Evolutionary conservation across 1,139 yeast species (phyloP).

Genomic region (Taphrina pruni): DNA sequence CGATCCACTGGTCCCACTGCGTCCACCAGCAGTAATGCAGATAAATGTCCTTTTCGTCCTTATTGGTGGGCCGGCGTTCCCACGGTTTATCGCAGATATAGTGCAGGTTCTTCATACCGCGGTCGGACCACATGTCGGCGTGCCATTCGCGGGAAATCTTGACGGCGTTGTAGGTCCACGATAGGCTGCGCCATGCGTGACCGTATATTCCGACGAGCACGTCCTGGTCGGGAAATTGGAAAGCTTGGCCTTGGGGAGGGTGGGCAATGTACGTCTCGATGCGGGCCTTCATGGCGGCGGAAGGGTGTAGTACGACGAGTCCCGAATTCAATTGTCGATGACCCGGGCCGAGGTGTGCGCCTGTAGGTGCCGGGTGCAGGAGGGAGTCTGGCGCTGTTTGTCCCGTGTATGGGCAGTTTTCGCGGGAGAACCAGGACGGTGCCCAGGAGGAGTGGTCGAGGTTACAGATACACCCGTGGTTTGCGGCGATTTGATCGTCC

Average conservation of each 20-base stretch:
- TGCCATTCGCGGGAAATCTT: conserved; percentile 60
- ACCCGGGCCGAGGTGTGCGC: neutral
- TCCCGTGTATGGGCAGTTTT: conserved; percentile 25
- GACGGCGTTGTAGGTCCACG: conserved; percentile 61
- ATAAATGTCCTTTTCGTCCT: conserved; percentile 18
- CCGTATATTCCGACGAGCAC: conserved; percentile 52
- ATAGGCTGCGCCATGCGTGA: conserved; percentile 58
- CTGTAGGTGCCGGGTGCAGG: conserved; percentile 21
- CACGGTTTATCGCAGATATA: conserved; percentile 64
- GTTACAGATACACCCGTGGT: conserved; percentile 66
- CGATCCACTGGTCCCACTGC: conserved; percentile 23
- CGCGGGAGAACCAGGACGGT: conserved; percentile 17
- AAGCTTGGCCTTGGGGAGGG: conserved; percentile 9
- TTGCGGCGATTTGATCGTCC: conserved; percentile 58
- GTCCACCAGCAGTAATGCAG: conserved; percentile 31
- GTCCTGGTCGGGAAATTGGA: conserved; percentile 32
- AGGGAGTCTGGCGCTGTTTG: conserved; percentile 8
- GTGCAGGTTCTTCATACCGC: conserved; percentile 60
- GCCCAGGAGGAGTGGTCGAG: conserved; percentile 50
- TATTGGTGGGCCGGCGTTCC: conserved; percentile 51
- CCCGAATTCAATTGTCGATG: conserved; percentile 30
- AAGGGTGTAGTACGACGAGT: conserved; percentile 24
- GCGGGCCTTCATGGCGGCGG: neutral
- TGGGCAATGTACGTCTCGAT: conserved; percentile 22
- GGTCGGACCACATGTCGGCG: conserved; percentile 56